Base-by-base conservation (phyloP, 1,284 basidiomycete species). In the Pseudozyma tsukubaensis region DNA sequence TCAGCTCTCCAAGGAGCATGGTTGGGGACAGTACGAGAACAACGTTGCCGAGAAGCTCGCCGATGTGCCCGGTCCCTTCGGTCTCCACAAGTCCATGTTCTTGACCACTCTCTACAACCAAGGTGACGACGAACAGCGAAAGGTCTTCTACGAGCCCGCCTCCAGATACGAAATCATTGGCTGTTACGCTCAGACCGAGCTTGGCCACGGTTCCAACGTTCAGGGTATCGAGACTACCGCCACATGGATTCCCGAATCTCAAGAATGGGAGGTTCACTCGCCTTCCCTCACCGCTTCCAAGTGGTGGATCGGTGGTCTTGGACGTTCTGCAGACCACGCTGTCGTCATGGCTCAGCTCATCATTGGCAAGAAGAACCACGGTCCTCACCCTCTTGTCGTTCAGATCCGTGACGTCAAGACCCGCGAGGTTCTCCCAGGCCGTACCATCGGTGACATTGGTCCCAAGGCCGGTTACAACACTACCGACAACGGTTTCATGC, bases 281-380 rank as follows among this genome's bases (percentile, higher is more conserved):
- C 79, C 79, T 14, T 67, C 63, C 19, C 58, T 81, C 49, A 78
- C 75, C 37, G 72, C 78, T 29, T 68, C 66, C 70, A 81, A 81
- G 60, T 81, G 79, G 79, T 85, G 84, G 83, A 84, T 84, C 52
- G 84, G 85, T 47, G 84, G 85, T 49, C 76, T 85, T 3, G 85
- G 85, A 1, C 66, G 85, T 9, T 76, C 84, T 12, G 85, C 85
- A 0, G 81, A 83, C 59, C 84, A 85, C 53, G 83, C 84, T 13
- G 80, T 85, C 51, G 85, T 86, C 40, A 85, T 86, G 85, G 85
- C 85, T 3, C 85, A 85, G 66, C 80, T 86, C 19, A 80, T 83
- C 48, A 77, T 82, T 67, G 77, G 83, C 34, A 83, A 83, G 63
- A 82, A 83, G 80, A 72, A 76, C 54, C 77, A 81, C 48, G 85